Evolutionary conservation across 352 stramenopile genomes (phyloP).

Genomic region (Saprolegnia diclina): DNA sequence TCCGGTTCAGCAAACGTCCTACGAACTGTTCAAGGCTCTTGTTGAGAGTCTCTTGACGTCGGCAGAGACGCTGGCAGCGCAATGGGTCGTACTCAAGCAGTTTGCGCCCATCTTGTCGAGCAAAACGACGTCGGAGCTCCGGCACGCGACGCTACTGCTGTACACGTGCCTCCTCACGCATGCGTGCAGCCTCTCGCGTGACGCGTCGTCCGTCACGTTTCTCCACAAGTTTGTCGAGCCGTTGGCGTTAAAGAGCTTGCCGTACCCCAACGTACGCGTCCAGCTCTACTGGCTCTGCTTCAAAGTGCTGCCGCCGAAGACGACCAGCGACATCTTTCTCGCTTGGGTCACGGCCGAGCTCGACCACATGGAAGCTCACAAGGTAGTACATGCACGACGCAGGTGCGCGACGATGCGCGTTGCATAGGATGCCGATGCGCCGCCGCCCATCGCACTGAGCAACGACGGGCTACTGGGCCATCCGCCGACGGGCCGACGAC

Average conservation of each 20-base stretch:
- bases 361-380: background rate
- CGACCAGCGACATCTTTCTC: background rate
- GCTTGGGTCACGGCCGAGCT: constrained; percentile 17
- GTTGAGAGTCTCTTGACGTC: constrained; percentile 40
- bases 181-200: background rate
- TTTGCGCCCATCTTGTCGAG: constrained; percentile 52
- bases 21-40: constrained; percentile 36
- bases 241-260: constrained; percentile 19
- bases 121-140: constrained; percentile 31
- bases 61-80: constrained; percentile 39
- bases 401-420: background rate
- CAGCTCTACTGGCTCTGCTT: constrained; percentile 51
- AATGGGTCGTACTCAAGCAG: constrained; percentile 54
- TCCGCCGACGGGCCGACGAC: background rate
- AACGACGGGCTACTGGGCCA: constrained; percentile 24
- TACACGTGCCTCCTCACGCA: constrained; percentile 24
- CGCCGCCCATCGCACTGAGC: background rate
- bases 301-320: constrained; percentile 34
- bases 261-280: constrained; percentile 33
- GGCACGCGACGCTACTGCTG: constrained; percentile 3
- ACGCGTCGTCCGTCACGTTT: constrained; percentile 24
- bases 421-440: constrained; percentile 3
- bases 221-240: constrained; percentile 24
- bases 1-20: constrained; percentile 4
- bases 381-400: background rate